A percentile compares a stretch with the other conserved stretches of the same genome.
Evolutionary conservation across 768 basidiomycete genomes (phyloP).

Genomic region (Psilocybe tampanensis): DNA sequence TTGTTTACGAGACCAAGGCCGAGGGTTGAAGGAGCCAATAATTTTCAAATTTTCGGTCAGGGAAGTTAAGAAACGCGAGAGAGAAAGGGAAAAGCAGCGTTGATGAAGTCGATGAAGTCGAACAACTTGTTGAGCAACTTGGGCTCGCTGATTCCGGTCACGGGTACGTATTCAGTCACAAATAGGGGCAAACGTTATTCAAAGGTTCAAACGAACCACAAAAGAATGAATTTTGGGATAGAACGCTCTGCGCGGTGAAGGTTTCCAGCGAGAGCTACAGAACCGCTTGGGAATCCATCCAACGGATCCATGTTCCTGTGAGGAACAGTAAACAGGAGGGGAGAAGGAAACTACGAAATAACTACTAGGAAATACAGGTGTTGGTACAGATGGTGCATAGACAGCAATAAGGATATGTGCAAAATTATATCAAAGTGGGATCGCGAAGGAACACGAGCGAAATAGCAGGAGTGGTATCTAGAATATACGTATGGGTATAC

Average conservation of each 20-base stretch:
- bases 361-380: constrained; percentile 12
- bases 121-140: too few species aligned
- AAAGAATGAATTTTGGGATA: neutral
- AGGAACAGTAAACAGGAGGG: neutral
- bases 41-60: too few species aligned
- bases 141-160: too few species aligned
- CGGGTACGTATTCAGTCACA: neutral
- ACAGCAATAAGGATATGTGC: constrained; percentile 24
- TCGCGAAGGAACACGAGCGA: constrained; percentile 1
- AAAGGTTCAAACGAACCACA: neutral
- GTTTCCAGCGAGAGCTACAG: neutral
- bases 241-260: neutral
- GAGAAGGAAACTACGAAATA: neutral
- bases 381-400: constrained; percentile 15
- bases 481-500: constrained; percentile 61
- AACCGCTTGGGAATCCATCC: neutral
- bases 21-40: neutral
- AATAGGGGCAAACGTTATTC: neutral
- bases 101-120: too few species aligned
- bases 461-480: constrained; percentile 30
- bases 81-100: too few species aligned
- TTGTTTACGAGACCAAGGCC: neutral
- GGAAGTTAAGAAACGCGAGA: neutral
- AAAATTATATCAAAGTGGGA: constrained; percentile 6
- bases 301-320: neutral